Base-by-base conservation (phyloP, 192 early-diverging fungal species). In the Powellomyces hirtus region DNA sequence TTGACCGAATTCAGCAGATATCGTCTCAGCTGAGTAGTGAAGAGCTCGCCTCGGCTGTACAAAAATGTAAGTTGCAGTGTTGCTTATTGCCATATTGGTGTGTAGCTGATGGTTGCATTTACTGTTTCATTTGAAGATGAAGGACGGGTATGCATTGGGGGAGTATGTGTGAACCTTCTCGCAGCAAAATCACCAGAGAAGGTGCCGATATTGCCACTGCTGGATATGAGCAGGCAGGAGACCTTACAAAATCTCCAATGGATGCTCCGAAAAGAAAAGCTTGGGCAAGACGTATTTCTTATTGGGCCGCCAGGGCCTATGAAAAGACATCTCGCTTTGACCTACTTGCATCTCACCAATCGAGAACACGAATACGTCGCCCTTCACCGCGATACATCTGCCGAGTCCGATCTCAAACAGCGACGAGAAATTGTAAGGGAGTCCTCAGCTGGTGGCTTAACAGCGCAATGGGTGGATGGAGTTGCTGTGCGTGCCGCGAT, bases 231-330 rank as follows among this genome's bases (percentile, higher is more conserved):
- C 10, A 0, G 26, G 45, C 64, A 80, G 79, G 81, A 82, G 13
- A 38, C 74, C n/a, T 46, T 82, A 20, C 51, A 52, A 0, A 80
- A 85, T 64, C 62, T 85, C 36, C 66, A 75, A 13, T 85, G 92
- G 92, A 91, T 93, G 78, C 90, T 92, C 83, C 88, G 91, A 74
- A 93, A 93, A 66, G 90, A 90, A 40, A 82, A 79, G 60, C 76
- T 92, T 11, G 80, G 86, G 4, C 92, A 93, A 79, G 90, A 93
- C 70, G 88, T 91, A 73, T 93, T 93, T 70, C 77, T 93, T 29
- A 34, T 56, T 8, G 53, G 85, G 13, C 89, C 88, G 27, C 89
- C 90, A 13, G 90, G 89, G 20, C 77, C 81, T 27, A 77, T 90
- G 52, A 85, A 86, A 49, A 84, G 89, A 42, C 72, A 79, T 33